phyloP scores from a whole-genome alignment of 2,329 filamentous ascomycete species.

The Penicillium sp. region DNA sequence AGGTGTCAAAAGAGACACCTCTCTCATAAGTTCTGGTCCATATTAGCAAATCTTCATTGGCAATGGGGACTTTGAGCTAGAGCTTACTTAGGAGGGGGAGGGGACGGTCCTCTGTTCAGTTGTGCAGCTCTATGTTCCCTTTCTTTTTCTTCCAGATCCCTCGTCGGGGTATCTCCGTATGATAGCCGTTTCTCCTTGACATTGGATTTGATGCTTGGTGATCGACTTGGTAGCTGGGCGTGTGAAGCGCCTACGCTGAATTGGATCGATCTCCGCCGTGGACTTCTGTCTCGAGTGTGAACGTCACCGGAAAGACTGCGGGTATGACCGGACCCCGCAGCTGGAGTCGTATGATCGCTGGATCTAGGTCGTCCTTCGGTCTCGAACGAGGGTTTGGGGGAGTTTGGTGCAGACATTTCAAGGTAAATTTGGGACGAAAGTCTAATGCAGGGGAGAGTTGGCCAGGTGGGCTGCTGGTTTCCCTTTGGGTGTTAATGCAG shows the following conservation, averaged over 20 bases:
- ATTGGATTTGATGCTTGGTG: slow-evolving; percentile 30
- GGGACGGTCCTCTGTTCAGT: slow-evolving; percentile 36
- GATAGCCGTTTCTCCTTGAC: slow-evolving; percentile 28
- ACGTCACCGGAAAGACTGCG: slow-evolving; percentile 27
- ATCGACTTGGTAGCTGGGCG: slow-evolving; percentile 30
- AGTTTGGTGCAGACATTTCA: slow-evolving; percentile 22
- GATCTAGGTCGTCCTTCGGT: slow-evolving; percentile 17
- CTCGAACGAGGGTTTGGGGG: slow-evolving; percentile 22
- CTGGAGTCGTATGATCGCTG: slow-evolving; percentile 13
- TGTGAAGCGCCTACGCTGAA: slow-evolving; percentile 37
- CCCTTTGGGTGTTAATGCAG: not conserved
- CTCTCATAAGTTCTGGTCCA: slow-evolving; percentile 60
- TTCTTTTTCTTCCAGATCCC: slow-evolving; percentile 22
- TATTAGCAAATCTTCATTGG: slow-evolving; percentile 5
- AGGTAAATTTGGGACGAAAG: not conserved
- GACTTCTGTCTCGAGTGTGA: slow-evolving; percentile 22
- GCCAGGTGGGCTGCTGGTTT: not conserved
- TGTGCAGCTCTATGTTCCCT: slow-evolving; percentile 26
- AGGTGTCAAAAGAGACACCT: slow-evolving; percentile 75
- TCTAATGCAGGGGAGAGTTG: slow-evolving; percentile 1
- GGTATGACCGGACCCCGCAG: slow-evolving; percentile 18
- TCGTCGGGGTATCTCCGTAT: slow-evolving; percentile 18
- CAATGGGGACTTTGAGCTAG: not conserved
- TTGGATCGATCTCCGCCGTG: slow-evolving; percentile 41
- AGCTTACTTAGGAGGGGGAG: slow-evolving; percentile 45